Percentiles rank a stretch among this genome's conserved stretches.
Evolutionary conservation across 805 yeast species (phyloP).

Genomic region (Suhomyces tanzawaensis): DNA sequence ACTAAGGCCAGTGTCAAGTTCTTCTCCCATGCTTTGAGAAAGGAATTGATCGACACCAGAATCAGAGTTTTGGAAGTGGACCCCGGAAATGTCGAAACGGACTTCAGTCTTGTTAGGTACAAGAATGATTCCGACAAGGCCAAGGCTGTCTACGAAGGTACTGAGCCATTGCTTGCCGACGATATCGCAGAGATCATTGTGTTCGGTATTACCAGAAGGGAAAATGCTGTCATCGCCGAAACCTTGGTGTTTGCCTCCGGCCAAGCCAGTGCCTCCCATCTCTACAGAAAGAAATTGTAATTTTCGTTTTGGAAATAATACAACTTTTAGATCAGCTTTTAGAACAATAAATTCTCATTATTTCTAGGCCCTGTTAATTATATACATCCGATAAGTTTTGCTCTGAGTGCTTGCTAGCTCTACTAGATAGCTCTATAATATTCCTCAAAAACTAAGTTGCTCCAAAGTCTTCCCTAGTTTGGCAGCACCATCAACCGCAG

Average conservation of each 20-base stretch:
- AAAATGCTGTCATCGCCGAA: conserved; percentile 76
- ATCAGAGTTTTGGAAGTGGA: conserved; percentile 71
- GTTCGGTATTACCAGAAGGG: conserved; percentile 63
- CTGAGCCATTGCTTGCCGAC: conserved; percentile 67
- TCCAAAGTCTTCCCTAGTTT: conserved; percentile 60
- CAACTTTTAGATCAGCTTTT: too few relatives aligned
- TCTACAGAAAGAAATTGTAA: conserved; percentile 31
- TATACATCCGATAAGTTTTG: too few relatives aligned
- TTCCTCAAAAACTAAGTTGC: conserved; percentile 51
- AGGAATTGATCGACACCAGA: conserved; percentile 68
- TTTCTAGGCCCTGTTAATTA: too few relatives aligned
- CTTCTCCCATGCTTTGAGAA: conserved; percentile 68
- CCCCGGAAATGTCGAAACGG: conserved; percentile 81
- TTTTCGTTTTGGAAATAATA: conserved; percentile 31
- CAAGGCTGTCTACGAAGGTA: conserved; percentile 60
- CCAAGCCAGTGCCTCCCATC: conserved; percentile 77
- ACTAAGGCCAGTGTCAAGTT: conserved; percentile 71
- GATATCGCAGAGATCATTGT: conserved; percentile 76
- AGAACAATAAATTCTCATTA: too few relatives aligned
- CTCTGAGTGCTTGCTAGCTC: too few relatives aligned
- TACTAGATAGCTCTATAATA: too few relatives aligned
- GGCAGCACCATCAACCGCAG: conserved; percentile 62
- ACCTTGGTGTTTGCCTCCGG: conserved; percentile 78
- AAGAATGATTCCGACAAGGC: conserved; percentile 62
- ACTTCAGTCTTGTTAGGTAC: conserved; percentile 63